Conservation (phyloP, 2,329 filamentous ascomycete genomes). For the Alternaria conjuncta region DNA sequence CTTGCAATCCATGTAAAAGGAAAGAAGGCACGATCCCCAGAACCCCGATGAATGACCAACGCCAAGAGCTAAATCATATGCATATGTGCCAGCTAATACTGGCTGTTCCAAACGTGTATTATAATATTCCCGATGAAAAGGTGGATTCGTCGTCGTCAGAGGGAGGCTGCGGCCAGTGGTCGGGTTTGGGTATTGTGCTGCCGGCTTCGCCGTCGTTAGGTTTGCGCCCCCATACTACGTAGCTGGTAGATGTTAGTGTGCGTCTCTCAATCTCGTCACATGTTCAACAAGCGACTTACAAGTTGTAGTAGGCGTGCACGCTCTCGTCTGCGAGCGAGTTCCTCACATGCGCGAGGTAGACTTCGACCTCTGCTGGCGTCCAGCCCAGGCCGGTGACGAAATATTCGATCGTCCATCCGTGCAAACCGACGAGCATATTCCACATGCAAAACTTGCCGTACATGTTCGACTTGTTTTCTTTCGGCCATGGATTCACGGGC, state of each 20-base stretch:
- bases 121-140: not conserved
- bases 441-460: constrained; percentile 58
- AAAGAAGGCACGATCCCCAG: not conserved
- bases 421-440: constrained; percentile 55
- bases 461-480: constrained; percentile 54
- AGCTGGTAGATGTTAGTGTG: constrained; percentile 19
- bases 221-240: constrained; percentile 38
- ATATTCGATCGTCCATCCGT: constrained; percentile 52
- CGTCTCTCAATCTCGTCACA: not conserved
- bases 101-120: not conserved
- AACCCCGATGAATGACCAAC: not conserved
- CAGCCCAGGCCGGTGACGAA: constrained; percentile 54
- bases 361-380: constrained; percentile 53
- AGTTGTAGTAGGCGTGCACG: constrained; percentile 52
- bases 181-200: constrained; percentile 23
- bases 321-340: constrained; percentile 48
- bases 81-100: not conserved
- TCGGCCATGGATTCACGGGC: constrained; percentile 60
- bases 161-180: constrained; percentile 25
- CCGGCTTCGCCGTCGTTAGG: constrained; percentile 24
- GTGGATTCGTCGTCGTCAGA: not conserved
- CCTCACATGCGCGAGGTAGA: constrained; percentile 53
- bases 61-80: not conserved
- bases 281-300: constrained; percentile 38
- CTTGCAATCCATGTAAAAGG: not conserved